Percentiles rank a stretch among this genome's conserved stretches.
Conservation (phyloP, 441 rosid species). For the Gossypium laxum region DNA sequence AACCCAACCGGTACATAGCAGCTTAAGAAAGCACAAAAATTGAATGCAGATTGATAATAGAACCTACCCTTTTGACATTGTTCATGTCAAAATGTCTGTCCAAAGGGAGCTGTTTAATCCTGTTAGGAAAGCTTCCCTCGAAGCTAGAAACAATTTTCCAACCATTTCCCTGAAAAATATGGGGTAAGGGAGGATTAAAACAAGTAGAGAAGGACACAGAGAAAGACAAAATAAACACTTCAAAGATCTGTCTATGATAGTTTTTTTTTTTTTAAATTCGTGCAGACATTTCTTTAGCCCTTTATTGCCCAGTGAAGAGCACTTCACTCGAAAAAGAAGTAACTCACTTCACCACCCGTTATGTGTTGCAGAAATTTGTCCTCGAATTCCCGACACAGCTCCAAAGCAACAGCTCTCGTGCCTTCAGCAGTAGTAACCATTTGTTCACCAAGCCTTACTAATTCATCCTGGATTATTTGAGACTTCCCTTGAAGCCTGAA, state of each 20-base stretch:
- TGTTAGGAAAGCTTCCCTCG: conserved; percentile 82
- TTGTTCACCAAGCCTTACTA: conserved; percentile 73
- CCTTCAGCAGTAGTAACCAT: conserved; percentile 80
- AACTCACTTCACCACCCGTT: conserved; percentile 78
- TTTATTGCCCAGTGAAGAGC: background rate
- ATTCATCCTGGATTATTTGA: conserved; percentile 71
- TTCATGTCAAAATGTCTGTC: conserved; percentile 84
- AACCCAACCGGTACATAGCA: conserved; percentile 7
- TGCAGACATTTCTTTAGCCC: background rate
- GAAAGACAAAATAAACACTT: background rate
- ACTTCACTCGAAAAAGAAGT: conserved; percentile 10
- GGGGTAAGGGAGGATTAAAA: conserved; percentile 1
- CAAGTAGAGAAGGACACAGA: conserved; percentile 8
- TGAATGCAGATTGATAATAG: conserved; percentile 13
- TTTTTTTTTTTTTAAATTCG: background rate
- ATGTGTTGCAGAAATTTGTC: conserved; percentile 85
- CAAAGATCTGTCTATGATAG: background rate
- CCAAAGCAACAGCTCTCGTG: conserved; percentile 85
- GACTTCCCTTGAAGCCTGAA: conserved; percentile 84
- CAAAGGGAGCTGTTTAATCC: conserved; percentile 89
- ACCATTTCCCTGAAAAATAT: conserved; percentile 65
- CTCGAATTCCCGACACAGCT: conserved; percentile 94
- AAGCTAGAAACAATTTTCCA: conserved; percentile 96
- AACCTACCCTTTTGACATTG: conserved; percentile 74
- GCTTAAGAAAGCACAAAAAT: conserved; percentile 5